These are phyloP conservation scores for Cruciata laevipes DNA, from an alignment of 257 asterid species.

Conservation along the genomic window DNA sequence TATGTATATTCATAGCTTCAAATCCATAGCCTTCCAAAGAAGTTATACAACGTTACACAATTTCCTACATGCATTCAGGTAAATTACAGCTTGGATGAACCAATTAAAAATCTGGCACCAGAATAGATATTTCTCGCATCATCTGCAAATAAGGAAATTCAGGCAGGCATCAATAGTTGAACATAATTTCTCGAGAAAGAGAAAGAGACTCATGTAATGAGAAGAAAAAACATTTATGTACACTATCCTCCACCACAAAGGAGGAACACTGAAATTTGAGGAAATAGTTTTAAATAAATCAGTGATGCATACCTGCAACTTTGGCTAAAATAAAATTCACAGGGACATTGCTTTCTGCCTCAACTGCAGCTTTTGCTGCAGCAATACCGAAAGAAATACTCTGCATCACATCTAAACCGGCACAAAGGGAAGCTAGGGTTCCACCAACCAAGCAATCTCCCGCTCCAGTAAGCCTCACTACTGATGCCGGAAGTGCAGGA, in stretches of 20 bases:
- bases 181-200: background rate
- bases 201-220: background rate
- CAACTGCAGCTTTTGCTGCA: conserved; percentile 63
- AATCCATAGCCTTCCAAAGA: background rate
- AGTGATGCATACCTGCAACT: background rate
- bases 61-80: background rate
- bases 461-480: conserved; percentile 72
- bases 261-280: background rate
- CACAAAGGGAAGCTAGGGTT: conserved; percentile 49
- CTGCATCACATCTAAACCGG: conserved; percentile 84
- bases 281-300: background rate
- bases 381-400: conserved; percentile 91
- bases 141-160: conserved; percentile 40
- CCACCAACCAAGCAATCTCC: conserved; percentile 99
- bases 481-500: conserved; percentile 72
- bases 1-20: background rate
- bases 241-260: background rate
- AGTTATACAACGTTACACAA: background rate
- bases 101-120: conserved; percentile 41
- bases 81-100: conserved; percentile 54
- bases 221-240: background rate
- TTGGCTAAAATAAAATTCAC: background rate
- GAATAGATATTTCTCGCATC: conserved; percentile 52
- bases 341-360: background rate
- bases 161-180: background rate